phyloP scores from a whole-genome alignment of 148 eudicot genomes.

The Fagopyrum tataricum region DNA sequence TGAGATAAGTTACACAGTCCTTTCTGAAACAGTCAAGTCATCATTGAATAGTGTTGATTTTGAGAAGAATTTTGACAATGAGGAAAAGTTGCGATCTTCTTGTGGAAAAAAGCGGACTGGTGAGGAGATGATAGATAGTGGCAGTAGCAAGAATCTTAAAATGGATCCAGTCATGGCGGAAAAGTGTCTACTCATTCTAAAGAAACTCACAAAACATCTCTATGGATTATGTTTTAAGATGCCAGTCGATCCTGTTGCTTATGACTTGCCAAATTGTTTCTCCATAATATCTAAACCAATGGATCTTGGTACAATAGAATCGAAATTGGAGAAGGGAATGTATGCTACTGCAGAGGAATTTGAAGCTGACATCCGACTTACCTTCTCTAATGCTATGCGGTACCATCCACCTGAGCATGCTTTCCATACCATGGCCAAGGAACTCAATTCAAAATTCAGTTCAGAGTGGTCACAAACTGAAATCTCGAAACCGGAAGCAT shows the following conservation, averaged over 20 bases:
- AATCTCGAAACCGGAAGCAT: too few species aligned
- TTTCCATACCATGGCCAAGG: not conserved
- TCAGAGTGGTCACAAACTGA: slow-evolving; percentile 3
- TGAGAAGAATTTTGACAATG: too few species aligned
- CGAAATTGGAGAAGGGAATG: not conserved
- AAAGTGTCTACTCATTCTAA: not conserved
- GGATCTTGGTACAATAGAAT: slow-evolving; percentile 7
- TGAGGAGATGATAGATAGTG: not conserved
- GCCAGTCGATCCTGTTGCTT: slow-evolving; percentile 13
- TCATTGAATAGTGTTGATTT: too few species aligned
- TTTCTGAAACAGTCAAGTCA: too few species aligned
- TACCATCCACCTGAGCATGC: slow-evolving; percentile 1
- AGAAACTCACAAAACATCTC: slow-evolving; percentile 6
- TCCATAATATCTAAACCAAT: slow-evolving; percentile 8
- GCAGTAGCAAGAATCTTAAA: not conserved
- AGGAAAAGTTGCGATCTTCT: too few species aligned
- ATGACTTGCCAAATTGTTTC: slow-evolving; percentile 6
- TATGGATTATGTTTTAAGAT: not conserved
- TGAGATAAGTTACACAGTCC: too few species aligned
- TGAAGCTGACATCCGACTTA: slow-evolving; percentile 1
- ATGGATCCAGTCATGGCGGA: not conserved
- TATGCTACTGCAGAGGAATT: not conserved
- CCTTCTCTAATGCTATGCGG: slow-evolving; percentile 14
- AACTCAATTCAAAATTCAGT: slow-evolving; percentile 3
- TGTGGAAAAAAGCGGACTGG: not conserved